Evolutionary conservation across 2,329 filamentous ascomycete species (phyloP), one percentile per base, ranked within the genome.

Genomic region (Lecanicillium sp.): DNA sequence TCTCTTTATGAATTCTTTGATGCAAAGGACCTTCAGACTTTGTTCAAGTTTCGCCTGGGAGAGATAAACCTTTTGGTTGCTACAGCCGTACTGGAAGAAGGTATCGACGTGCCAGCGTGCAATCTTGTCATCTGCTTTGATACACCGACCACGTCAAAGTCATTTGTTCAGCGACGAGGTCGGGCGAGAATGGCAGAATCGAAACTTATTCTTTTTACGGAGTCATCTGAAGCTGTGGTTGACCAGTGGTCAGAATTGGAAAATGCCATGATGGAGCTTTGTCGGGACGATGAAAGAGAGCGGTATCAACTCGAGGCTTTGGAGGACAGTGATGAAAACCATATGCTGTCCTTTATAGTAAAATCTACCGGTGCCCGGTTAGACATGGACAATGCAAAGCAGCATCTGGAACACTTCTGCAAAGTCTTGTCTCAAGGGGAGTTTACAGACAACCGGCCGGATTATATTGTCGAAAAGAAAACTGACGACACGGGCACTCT

Each of bases 341-440:
- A 31, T 25, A 39, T 44, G 4, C 34, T 44, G 0, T 53, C 22
- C n/a, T 62, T 71, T 33, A 47, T 51, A 13, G 58, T 73, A 5
- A 43, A 61, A 17, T 45, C 57, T 17, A 73, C 69, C 1, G 63
- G 80, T 4, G 87, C 86, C 1, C 60, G 77, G 11, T 62, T 96
- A 12, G 84, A 84, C 10, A 68, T 87, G 2, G 74, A 85, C 28
- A 84, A 84, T 47, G 84, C 87, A 1, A 76, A 81, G 34, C 60
- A 69, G n/a, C 87, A 92, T 56, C 69, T 97, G 2, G 69, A 84
- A 33, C 87, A 94, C 57, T 94, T 96, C 49, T 96, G 89, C 57
- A 64, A 68, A 0, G 69, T 72, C 1, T 56, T 88, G 1, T 69
- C 74, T 0, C 62, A 63, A 0, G 65, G 65, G 1, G 71, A 75